Evolutionary conservation across 129 eudicot species (phyloP), one percentile per base, ranked within the genome.

Genomic region (Sambucus nigra): DNA sequence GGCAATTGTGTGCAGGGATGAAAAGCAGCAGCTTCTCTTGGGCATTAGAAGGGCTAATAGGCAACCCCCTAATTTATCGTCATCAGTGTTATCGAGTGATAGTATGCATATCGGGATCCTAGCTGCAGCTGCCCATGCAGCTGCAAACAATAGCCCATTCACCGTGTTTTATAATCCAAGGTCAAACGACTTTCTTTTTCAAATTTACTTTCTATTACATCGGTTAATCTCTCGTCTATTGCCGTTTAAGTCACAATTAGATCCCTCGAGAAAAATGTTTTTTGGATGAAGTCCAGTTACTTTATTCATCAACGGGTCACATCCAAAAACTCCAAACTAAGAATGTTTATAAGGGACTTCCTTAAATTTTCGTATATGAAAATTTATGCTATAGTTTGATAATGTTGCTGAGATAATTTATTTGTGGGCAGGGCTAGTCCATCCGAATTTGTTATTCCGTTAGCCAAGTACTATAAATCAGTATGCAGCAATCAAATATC

Each of bases 61-160:
- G 61, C 95, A 82, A 44, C 94, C 89, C 7, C 68, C 95, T 16
- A 82, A 79, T 65, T 55, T 92, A 32, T 75, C 95, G 21, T 85
- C 95, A 26, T 92, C 99, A 27, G 95, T 92, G 72, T 67, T 92
- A 42, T 92, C 99, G 19, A 92, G 94, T 52, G 94, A 92, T 63
- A 92, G 99, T 65, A 92, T 92, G 99, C 95, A 92, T 61, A 92
- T 92, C 10, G 99, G 99, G 26, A 69, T 92, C 20, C 76, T 92
- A 39, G 99, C 99, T 7, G 99, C 99, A 2, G 99, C 99, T 25
- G 99, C 99, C 26, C 95, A 91, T 70, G 99, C 99, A 38, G 94
- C 95, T 61, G 94, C 94, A 49, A 91, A 77, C 75, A 86, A 79
- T 51, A 91, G 95, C 70, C 94, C 84, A 9, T 91, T 91, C 70